Evolutionary conservation across 2,329 filamentous ascomycete species (phyloP), one percentile per base, ranked within the genome.

Genomic region (Fusarium sp.): DNA sequence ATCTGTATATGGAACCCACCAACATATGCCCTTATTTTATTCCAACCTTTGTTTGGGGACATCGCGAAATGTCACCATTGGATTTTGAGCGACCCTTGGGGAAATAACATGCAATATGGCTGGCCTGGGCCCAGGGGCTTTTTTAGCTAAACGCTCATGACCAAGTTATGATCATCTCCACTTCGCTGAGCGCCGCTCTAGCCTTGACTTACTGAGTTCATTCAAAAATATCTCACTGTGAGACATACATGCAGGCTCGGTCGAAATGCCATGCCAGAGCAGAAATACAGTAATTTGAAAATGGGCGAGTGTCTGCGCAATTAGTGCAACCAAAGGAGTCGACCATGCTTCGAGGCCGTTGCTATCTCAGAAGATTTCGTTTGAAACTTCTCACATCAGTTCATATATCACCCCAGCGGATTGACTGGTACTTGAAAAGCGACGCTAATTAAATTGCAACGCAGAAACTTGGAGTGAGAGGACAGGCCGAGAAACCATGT

Each of bases 11-110:
- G 19, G 8, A 39, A 15, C 44, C 58, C 58, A 64, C 51, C 31
- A 31, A 48, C 25, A n/a, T 52, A 15, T 46, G 41, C 35, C 33
- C 31, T 45, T 35, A 21, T 41, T 69, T 69, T 69, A 27, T 63
- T 69, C 44, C 64, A 42, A 16, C 29, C 33, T 27, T 46, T 21
- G 35, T 35, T 60, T 63, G 25, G 49, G 31, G 56, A 58, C 57
- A 46, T 42, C 58, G 39, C 19, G 38, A 58, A 66, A 73, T 74
- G 69, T 74, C 72, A 67, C 72, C 68, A 66, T 72, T 69, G 48
- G 42, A 56, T 63, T 58, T 38, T 52, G 21, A 56, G 46, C 59
- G 48, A 46, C 19, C 41, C 35, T 49, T 57, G 67, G 68, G 48
- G 49, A 55, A 38, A 51, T 64, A 48, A 64, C 58, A 37, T 44